Evolutionary conservation across 768 basidiomycete species (phyloP), one percentile per base, ranked within the genome.

Genomic region (Russula foetens): DNA sequence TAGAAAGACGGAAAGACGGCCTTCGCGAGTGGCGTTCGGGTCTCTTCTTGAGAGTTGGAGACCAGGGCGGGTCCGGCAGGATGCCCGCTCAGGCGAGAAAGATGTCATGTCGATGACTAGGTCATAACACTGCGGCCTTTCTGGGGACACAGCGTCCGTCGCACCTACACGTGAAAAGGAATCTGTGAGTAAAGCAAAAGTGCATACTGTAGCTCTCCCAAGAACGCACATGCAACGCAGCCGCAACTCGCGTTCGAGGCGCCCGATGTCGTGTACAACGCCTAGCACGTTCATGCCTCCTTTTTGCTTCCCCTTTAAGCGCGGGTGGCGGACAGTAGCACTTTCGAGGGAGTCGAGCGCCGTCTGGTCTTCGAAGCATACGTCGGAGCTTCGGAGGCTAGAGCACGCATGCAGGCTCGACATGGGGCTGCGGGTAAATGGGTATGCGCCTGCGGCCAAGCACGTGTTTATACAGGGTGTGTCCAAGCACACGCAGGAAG

Each of bases 61-160:
- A 1, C 81, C 81, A 1, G 89, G 89, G 50, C 86, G 61, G 33
- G n/a, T n/a, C n/a, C n/a, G n/a, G n/a, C n/a, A n/a, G n/a, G 56
- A 47, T 17, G 56, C 51, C 79, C 76, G 68, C 80, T 83, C 68
- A 75, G 78, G 19, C 80, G 81, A 17, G 83, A 80, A 80, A 8
- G 86, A 84, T 43, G 87, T 88, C 50, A 92, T 73, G 71, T 93
- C 89, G 62, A 93, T 84, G 52, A 93, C 73, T 15, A 93, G 76
- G 69, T 93, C 91, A 67, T 91, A 93, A 66, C 82, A 83, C 3
- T 80, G 74, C 1, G 90, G 86, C 69, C 85, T 89, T 64, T 93
- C 91, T 46, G 91, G 75, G 73, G 89, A 92, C 19, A 93, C 81
- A 11, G 90, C 85, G 64, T 93, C 91, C 2, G 91, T 91, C 11